Evolutionary conservation across 2,329 filamentous ascomycete genomes (phyloP), one percentile per base, ranked within the genome.

Genomic region (Aaosphaeria pasadenensis): DNA sequence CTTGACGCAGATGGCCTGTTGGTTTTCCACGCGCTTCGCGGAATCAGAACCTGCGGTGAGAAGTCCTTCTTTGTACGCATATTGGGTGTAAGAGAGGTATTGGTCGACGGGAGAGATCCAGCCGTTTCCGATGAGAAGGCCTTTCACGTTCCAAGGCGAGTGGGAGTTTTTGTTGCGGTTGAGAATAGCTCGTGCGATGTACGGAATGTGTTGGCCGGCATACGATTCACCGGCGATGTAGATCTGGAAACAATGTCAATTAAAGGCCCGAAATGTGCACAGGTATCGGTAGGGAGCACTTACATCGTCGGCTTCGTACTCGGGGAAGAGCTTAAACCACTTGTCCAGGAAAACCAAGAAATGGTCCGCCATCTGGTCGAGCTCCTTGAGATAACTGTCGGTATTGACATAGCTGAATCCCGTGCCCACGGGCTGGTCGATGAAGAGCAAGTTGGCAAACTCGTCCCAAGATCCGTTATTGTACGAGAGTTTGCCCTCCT

Each of bases 391-490:
- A 64, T 89, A 97, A 62, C 84, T 88, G 70, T 99, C 82, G 11
- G 89, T 94, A 64, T 96, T 87, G 64, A 91, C 91, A 66, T 94
- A 97, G 73, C 94, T 99, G 75, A 88, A 99, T 3, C 94, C 94
- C 1, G 92, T 96, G 9, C 94, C 95, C 33, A 97, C 91, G 0
- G 94, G 94, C 66, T 97, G 95, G 66, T 99, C 94, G 51, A 99
- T 89, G 66, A 99, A 99, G 50, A 99, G 82, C 44, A 99, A 72
- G 63, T 99, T 99, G 55, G 94, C 90, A 64, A 97, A 99, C 74
- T 99, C 92, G 71, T 96, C 88, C 95, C 95, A 99, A 1, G 91
- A 91, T n/a, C 94, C 94, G 47, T 95, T 87, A 69, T 96, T 96
- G 68, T 89, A 85, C 49, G 77, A 77, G 48, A 99, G 75, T 62